Evolutionary conservation across 108 stramenopile genomes (phyloP).

Genomic region (Stephanodiscus triporus): DNA sequence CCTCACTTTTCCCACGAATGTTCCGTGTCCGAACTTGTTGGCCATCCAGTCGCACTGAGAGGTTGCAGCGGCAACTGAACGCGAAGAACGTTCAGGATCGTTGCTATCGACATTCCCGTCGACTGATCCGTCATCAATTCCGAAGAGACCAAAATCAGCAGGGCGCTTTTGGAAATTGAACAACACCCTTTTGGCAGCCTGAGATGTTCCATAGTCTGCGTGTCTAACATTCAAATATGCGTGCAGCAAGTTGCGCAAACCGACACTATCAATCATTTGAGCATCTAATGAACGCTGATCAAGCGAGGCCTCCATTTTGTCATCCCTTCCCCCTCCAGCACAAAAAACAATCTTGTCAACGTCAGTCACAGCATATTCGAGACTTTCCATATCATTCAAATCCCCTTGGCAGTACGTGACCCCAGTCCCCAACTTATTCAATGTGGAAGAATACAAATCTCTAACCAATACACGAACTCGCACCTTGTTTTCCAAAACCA

Average conservation of each 20-base stretch:
- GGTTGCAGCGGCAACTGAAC: slow-evolving; percentile 3
- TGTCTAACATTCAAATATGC: slow-evolving; percentile 90
- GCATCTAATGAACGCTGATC: slow-evolving; percentile 56
- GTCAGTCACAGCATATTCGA: slow-evolving; percentile 91
- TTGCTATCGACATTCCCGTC: slow-evolving; percentile 25
- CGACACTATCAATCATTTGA: slow-evolving; percentile 73
- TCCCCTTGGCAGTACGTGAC: slow-evolving; percentile 93
- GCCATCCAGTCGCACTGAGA: slow-evolving; percentile 71
- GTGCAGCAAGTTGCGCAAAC: slow-evolving; percentile 82
- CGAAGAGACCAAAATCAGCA: slow-evolving; percentile 76
- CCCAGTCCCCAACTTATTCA: slow-evolving; percentile 87
- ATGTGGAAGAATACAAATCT: slow-evolving; percentile 87
- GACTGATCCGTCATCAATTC: slow-evolving; percentile 54
- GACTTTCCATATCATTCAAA: slow-evolving; percentile 79
- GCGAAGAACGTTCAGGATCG: slow-evolving; percentile 7
- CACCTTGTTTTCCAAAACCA: slow-evolving; percentile 74
- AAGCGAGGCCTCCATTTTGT: slow-evolving; percentile 52
- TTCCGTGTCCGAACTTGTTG: slow-evolving; percentile 77
- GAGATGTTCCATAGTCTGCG: slow-evolving; percentile 84
- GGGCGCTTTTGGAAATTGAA: slow-evolving; percentile 80
- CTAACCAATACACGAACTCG: slow-evolving; percentile 88
- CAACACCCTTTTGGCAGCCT: slow-evolving; percentile 88
- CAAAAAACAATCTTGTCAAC: slow-evolving; percentile 91
- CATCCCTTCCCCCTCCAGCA: slow-evolving; percentile 55
- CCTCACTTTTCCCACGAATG: slow-evolving; percentile 74